A percentile compares a stretch with the other conserved stretches of the same genome.
Evolutionary conservation across 257 asterid species (phyloP).

Genomic region (Penstemon eatonii): DNA sequence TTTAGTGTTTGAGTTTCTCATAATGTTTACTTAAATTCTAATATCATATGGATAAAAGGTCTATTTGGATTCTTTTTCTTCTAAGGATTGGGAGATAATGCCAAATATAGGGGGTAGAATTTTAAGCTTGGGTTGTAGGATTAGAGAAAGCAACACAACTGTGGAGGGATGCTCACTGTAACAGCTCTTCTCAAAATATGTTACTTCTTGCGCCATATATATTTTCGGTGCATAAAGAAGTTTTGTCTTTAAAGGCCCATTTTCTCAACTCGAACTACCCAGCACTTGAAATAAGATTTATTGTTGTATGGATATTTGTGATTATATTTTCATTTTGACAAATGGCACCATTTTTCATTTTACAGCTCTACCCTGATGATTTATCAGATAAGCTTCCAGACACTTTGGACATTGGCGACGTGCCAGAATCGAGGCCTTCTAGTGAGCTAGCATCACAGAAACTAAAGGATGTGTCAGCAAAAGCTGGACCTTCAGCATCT

Average conservation of each 20-base stretch:
- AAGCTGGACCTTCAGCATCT: conserved; percentile 57
- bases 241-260: not conserved
- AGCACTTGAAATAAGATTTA: not conserved
- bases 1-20: too few relatives aligned
- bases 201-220: not conserved
- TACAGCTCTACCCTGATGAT: conserved; percentile 46
- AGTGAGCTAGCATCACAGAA: conserved; percentile 30
- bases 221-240: not conserved
- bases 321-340: not conserved
- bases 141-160: too few relatives aligned
- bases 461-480: conserved; percentile 20
- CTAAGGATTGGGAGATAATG: too few relatives aligned
- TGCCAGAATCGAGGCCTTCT: conserved; percentile 41
- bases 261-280: not conserved
- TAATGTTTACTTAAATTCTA: not conserved
- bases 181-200: not conserved
- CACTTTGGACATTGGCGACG: conserved; percentile 81
- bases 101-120: not conserved
- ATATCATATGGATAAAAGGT: not conserved
- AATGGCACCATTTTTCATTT: not conserved
- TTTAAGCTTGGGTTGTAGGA: not conserved
- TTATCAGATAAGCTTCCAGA: conserved; percentile 72
- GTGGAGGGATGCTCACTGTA: not conserved
- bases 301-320: not conserved
- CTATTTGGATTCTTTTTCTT: not conserved